A percentile compares a stretch with the other conserved stretches of the same genome.
These are phyloP conservation scores for Penicillium sp. DNA, from an alignment of 2,329 filamentous ascomycete species.

Conservation along the genomic window DNA sequence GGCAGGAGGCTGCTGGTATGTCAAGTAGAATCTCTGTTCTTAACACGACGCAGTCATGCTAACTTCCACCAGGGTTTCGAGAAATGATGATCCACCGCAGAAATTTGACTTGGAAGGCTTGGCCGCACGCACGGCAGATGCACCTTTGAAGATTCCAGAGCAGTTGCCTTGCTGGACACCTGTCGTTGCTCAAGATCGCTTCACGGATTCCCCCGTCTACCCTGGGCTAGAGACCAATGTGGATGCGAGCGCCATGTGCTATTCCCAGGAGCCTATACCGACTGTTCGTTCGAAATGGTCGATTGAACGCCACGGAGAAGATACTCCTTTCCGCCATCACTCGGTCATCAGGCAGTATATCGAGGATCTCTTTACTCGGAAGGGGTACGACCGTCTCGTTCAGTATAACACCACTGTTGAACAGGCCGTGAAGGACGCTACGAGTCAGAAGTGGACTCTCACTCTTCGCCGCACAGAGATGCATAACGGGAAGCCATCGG, in stretches of 20 bases:
- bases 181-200: slow-evolving; percentile 50
- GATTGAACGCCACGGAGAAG: slow-evolving; percentile 54
- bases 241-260: slow-evolving; percentile 61
- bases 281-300: slow-evolving; percentile 44
- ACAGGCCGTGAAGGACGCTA: slow-evolving; percentile 52
- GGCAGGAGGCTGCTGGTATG: slow-evolving; percentile 64
- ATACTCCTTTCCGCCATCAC: slow-evolving; percentile 66
- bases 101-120: slow-evolving; percentile 52
- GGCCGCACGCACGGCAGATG: slow-evolving; percentile 54
- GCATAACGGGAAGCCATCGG: slow-evolving; percentile 34
- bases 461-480: slow-evolving; percentile 49
- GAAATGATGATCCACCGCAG: slow-evolving; percentile 40
- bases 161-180: slow-evolving; percentile 52
- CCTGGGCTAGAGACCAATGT: slow-evolving; percentile 68
- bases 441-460: slow-evolving; percentile 55
- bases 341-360: slow-evolving; percentile 60
- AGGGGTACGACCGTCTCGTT: slow-evolving; percentile 54
- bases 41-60: background rate
- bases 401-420: slow-evolving; percentile 63
- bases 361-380: slow-evolving; percentile 56
- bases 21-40: background rate
- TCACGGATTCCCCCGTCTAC: slow-evolving; percentile 62
- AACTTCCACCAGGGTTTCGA: slow-evolving; percentile 30
- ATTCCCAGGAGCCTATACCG: slow-evolving; percentile 59
- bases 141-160: slow-evolving; percentile 51